phyloP scores from a whole-genome alignment of 1,139 yeast species.

The Candida tropicalis region DNA sequence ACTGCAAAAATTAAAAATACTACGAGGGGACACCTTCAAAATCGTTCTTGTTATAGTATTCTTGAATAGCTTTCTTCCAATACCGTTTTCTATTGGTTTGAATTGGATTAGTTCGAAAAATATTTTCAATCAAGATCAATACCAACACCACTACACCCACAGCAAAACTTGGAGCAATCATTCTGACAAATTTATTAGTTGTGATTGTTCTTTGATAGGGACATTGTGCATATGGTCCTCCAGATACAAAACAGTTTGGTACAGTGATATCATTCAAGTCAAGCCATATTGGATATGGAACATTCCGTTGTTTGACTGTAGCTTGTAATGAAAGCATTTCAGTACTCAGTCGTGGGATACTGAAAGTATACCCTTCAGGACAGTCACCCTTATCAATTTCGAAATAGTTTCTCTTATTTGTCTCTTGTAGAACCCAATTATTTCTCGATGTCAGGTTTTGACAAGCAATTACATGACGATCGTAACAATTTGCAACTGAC shows the following conservation, averaged over 20 bases:
- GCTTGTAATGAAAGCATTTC: constrained; percentile 37
- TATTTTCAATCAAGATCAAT: constrained; percentile 40
- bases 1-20: constrained; percentile 3
- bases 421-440: constrained; percentile 50
- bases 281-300: constrained; percentile 63
- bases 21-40: constrained; percentile 51
- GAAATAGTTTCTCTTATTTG: constrained; percentile 49
- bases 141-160: constrained; percentile 54
- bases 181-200: constrained; percentile 57
- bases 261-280: constrained; percentile 80
- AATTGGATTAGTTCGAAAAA: constrained; percentile 37
- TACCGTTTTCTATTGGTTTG: constrained; percentile 43
- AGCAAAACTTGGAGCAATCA: constrained; percentile 68
- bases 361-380: constrained; percentile 52
- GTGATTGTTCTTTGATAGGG: constrained; percentile 68
- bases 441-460: constrained; percentile 38
- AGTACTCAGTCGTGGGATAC: constrained; percentile 56
- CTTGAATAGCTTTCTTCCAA: constrained; percentile 41
- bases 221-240: constrained; percentile 78
- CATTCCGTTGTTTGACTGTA: constrained; percentile 21
- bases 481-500: constrained; percentile 67
- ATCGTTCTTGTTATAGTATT: constrained; percentile 40
- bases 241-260: constrained; percentile 80
- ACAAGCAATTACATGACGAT: constrained; percentile 57
- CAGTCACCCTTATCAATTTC: constrained; percentile 49